Evolutionary conservation across 192 early-diverging fungal genomes (phyloP).

Genomic region (Coemansia sp.): DNA sequence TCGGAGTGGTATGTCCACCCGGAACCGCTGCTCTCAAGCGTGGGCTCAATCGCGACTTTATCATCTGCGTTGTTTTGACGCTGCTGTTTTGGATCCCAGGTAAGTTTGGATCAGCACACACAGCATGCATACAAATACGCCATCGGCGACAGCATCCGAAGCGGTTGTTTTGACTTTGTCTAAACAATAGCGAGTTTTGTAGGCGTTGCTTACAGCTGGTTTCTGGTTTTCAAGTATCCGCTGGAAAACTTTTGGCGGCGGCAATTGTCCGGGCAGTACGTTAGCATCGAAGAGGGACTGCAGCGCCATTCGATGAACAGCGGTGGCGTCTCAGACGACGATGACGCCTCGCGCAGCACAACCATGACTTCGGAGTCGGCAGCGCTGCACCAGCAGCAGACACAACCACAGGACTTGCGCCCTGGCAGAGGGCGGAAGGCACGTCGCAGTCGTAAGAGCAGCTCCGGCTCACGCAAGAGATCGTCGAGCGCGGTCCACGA

Average conservation of each 20-base stretch:
- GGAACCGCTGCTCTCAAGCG: constrained; percentile 61
- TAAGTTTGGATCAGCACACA: constrained; percentile 11
- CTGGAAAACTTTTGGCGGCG: constrained; percentile 33
- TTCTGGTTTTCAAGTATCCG: constrained; percentile 43
- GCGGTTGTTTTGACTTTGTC: neutral
- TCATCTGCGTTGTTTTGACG: constrained; percentile 66
- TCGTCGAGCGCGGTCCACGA: constrained; percentile 26
- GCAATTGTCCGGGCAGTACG: constrained; percentile 21
- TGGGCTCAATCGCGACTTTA: constrained; percentile 60
- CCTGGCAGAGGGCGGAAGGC: constrained; percentile 11
- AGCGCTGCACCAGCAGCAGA: constrained; percentile 3
- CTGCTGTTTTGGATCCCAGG: constrained; percentile 67
- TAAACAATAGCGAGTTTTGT: constrained; percentile 3
- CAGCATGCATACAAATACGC: neutral
- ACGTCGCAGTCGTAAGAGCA: constrained; percentile 27
- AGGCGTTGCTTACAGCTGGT: constrained; percentile 49
- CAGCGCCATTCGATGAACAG: constrained; percentile 40
- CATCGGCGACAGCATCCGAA: neutral
- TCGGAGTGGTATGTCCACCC: constrained; percentile 57
- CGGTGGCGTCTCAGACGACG: constrained; percentile 18
- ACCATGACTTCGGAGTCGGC: constrained; percentile 31
- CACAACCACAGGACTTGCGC: constrained; percentile 2
- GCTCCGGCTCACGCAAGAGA: constrained; percentile 7
- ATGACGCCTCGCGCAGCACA: constrained; percentile 28
- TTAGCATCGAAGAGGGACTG: constrained; percentile 41